phyloP scores from a whole-genome alignment of 495 filamentous ascomycete species.

The Tuber microsphaerosporum region DNA sequence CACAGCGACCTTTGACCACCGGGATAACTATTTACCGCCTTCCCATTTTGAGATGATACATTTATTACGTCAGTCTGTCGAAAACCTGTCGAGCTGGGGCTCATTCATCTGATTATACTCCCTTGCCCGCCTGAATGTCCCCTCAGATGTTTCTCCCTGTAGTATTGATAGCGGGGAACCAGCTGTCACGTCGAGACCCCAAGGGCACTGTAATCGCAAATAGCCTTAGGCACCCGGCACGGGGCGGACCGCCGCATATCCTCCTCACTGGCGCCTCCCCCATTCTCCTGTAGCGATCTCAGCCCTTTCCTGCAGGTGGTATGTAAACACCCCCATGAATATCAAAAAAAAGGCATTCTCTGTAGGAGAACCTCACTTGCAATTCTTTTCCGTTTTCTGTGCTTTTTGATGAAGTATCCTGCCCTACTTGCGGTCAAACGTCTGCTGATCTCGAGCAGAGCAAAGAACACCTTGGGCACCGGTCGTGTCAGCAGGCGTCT shows the following conservation, averaged over 20 bases:
- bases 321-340: background rate
- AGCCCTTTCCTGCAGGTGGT: background rate
- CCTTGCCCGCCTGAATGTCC: background rate
- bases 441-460: background rate
- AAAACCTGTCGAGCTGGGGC: background rate
- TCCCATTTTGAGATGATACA: background rate
- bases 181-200: background rate
- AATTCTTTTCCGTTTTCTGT: background rate
- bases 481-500: background rate
- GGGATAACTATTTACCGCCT: constrained; percentile 1
- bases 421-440: background rate
- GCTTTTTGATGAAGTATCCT: background rate
- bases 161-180: background rate
- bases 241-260: background rate
- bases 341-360: background rate
- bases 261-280: background rate
- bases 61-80: background rate
- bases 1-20: background rate
- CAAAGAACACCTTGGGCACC: background rate
- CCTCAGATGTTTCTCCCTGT: background rate
- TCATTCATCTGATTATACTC: background rate
- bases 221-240: background rate
- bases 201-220: background rate
- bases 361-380: background rate
- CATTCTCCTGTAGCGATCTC: background rate